Evolutionary conservation across 306 rosid species (phyloP), one percentile per base, ranked within the genome.

Genomic region (Rosa rugosa): DNA sequence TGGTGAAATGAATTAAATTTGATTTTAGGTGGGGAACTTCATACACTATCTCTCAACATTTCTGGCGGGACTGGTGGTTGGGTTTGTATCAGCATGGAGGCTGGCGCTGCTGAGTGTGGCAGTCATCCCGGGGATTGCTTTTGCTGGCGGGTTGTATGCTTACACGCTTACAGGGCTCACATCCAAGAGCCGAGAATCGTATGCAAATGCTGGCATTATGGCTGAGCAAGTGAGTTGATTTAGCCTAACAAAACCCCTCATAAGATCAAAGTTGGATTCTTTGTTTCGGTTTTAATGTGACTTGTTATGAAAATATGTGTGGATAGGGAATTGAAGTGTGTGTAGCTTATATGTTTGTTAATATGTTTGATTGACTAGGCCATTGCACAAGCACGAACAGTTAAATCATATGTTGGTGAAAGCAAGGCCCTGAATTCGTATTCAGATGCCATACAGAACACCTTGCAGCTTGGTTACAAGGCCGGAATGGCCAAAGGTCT

Each of bases 401-500:
- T 96, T 71, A 93, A 96, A 85, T 96, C 99, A 0, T 96, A 90
- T 50, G 98, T 91, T 71, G 99, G 99, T 2, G 99, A 96, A 89
- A 89, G 91, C 87, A 93, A 96, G 86, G 99, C 97, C 75, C 77
- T 96, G 72, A 93, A 93, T 87, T 91, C 98, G 8, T 96, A 96
- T 82, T 96, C 99, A 17, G 98, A 96, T 86, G 94, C 96, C 23
- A 96, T 96, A 68, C 97, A 96, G 83, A 91, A 88, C 86, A 96
- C 99, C 0, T 79, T 96, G 83, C 92, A 96, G 82, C 97, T 96
- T 53, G 98, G 99, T 47, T 96, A 96, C 85, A 96, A 96, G 81
- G 99, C 99, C 0, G 98, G 99, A 68, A 96, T 96, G 97, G 99
- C 99, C 20, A 96, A 96, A 63, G 99, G 99, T 59, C 85, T 96